phyloP scores from a whole-genome alignment of 306 rosid genomes.

The Rosa lucieae region DNA sequence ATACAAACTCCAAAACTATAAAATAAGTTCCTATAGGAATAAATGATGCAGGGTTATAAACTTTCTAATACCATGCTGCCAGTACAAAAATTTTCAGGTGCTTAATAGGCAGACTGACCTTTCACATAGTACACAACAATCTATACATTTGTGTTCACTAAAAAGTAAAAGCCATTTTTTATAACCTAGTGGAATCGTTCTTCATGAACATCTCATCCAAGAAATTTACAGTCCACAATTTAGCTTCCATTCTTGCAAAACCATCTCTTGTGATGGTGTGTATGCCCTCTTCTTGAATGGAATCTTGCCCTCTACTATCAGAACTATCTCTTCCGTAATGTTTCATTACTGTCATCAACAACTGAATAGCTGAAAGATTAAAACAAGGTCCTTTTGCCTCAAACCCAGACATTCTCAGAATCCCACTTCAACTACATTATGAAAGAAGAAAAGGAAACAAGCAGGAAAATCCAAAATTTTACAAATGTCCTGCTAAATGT shows the following conservation, averaged over 20 bases:
- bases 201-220: not conserved
- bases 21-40: not conserved
- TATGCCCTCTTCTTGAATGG: not conserved
- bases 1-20: not conserved
- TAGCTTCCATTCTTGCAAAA: not conserved
- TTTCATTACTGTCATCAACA: not conserved
- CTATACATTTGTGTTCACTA: not conserved
- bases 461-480: not conserved
- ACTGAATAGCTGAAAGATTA: not conserved
- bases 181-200: not conserved
- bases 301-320: not conserved
- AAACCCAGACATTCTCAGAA: not conserved
- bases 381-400: not conserved
- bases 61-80: not conserved
- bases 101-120: not conserved
- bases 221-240: not conserved
- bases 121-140: not conserved
- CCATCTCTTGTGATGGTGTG: not conserved
- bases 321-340: not conserved
- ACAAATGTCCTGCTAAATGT: not conserved
- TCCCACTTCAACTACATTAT: not conserved
- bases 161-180: not conserved
- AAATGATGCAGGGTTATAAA: not conserved
- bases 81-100: not conserved
- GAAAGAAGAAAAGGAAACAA: not conserved